Conservation (phyloP, 371 early-diverging fungal genomes). For the Mortierella polycephala region DNA sequence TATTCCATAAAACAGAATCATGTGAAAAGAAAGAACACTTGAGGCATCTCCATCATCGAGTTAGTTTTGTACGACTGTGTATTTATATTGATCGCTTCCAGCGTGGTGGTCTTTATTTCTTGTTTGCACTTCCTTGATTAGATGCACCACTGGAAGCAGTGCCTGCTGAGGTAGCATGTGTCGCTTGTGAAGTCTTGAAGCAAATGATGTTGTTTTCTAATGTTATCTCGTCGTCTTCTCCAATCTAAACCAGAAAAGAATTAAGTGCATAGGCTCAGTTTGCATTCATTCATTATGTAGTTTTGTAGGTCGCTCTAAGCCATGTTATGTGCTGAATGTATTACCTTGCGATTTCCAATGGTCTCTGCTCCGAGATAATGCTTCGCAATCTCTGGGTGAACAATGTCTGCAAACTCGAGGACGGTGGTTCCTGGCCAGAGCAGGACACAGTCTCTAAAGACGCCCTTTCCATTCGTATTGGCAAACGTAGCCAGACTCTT, state of each 20-base stretch:
- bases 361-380: slow-evolving; percentile 80
- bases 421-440: slow-evolving; percentile 78
- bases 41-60: too few relatives aligned
- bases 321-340: background rate
- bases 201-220: slow-evolving; percentile 68
- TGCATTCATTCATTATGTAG: background rate
- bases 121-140: background rate
- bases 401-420: slow-evolving; percentile 74
- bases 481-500: slow-evolving; percentile 76
- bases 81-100: too few relatives aligned
- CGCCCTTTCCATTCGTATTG: slow-evolving; percentile 59
- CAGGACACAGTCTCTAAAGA: slow-evolving; percentile 78
- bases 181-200: slow-evolving; percentile 66
- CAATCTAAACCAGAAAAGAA: slow-evolving; percentile 53
- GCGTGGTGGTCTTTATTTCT: slow-evolving; percentile 9
- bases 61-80: too few relatives aligned
- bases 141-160: slow-evolving; percentile 3
- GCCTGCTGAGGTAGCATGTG: slow-evolving; percentile 20
- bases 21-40: too few relatives aligned
- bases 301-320: background rate
- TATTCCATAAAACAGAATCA: too few relatives aligned
- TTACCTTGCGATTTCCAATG: slow-evolving; percentile 75
- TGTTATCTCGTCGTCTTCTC: slow-evolving; percentile 70
- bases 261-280: slow-evolving; percentile 2
- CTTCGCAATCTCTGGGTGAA: slow-evolving; percentile 74